These are phyloP conservation scores for Ophiostoma himal-ulmi DNA, from an alignment of 2,329 filamentous ascomycete species.

Conservation along the genomic window DNA sequence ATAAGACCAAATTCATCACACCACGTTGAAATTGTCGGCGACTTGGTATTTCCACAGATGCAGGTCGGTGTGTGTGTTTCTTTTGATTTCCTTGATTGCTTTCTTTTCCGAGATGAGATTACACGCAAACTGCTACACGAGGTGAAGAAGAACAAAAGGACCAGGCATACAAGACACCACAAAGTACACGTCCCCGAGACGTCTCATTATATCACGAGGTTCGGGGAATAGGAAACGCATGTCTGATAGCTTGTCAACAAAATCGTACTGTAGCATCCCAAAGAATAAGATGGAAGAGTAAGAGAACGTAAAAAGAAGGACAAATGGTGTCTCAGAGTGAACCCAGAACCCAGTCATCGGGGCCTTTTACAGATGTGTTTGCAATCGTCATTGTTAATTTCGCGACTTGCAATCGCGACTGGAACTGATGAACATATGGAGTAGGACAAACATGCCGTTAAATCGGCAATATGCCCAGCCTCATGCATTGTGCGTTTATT, in stretches of 20 bases:
- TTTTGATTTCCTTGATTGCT: not conserved
- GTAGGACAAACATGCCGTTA: not conserved
- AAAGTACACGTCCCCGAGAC: conserved; percentile 13
- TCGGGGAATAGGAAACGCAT: conserved; percentile 14
- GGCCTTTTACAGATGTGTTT: not conserved
- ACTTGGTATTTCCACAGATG: conserved; percentile 6
- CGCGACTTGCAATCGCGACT: not conserved
- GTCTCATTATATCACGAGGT: conserved; percentile 9
- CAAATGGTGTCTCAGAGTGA: not conserved
- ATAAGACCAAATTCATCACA: not conserved
- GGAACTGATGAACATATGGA: not conserved
- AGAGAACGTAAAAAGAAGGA: not conserved
- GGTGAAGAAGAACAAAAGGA: not conserved
- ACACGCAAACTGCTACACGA: not conserved
- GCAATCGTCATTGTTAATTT: not conserved
- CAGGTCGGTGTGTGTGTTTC: not conserved
- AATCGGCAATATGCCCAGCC: not conserved
- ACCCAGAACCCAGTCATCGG: not conserved
- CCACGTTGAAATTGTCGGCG: conserved; percentile 8
- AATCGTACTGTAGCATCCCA: not conserved
- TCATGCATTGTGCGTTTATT: too few species aligned
- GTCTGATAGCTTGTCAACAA: not conserved
- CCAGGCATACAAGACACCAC: not conserved
- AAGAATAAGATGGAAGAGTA: not conserved
- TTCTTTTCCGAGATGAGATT: not conserved